These are phyloP conservation scores for Globisporangium emineosum DNA, from an alignment of 352 stramenopile species.

Conservation along the genomic window DNA sequence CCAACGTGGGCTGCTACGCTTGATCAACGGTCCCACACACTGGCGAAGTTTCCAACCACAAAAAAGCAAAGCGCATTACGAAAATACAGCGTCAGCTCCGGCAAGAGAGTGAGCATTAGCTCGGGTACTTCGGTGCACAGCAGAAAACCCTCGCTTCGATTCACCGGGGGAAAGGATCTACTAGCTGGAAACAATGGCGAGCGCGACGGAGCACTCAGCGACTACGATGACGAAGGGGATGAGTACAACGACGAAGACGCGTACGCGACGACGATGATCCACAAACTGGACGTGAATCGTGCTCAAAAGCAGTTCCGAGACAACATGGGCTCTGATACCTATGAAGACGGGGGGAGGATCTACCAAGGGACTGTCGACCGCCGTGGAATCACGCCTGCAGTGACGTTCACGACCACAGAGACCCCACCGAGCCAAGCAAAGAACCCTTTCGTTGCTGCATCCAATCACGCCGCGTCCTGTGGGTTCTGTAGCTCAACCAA, in stretches of 20 bases:
- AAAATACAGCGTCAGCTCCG: constrained; percentile 10
- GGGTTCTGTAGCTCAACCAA: constrained; percentile 76
- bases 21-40: constrained; percentile 10
- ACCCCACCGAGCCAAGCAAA: constrained; percentile 52
- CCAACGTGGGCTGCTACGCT: constrained; percentile 7
- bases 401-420: constrained; percentile 54
- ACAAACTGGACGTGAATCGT: constrained; percentile 10
- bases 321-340: constrained; percentile 22
- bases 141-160: constrained; percentile 6
- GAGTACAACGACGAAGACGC: constrained; percentile 9
- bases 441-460: constrained; percentile 28
- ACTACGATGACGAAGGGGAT: not conserved
- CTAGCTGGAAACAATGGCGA: constrained; percentile 4
- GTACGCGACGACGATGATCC: constrained; percentile 15
- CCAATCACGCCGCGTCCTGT: constrained; percentile 34
- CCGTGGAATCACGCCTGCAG: constrained; percentile 58
- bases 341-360: constrained; percentile 44
- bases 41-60: not conserved
- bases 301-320: constrained; percentile 29
- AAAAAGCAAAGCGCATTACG: constrained; percentile 7
- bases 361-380: constrained; percentile 47
- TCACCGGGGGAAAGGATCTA: constrained; percentile 4
- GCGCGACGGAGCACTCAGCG: not conserved
- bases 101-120: constrained; percentile 12
- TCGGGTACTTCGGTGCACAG: not conserved